Conservation (phyloP, 176 grass and related monocot genomes). For the Dendrocalamus sinicus region DNA sequence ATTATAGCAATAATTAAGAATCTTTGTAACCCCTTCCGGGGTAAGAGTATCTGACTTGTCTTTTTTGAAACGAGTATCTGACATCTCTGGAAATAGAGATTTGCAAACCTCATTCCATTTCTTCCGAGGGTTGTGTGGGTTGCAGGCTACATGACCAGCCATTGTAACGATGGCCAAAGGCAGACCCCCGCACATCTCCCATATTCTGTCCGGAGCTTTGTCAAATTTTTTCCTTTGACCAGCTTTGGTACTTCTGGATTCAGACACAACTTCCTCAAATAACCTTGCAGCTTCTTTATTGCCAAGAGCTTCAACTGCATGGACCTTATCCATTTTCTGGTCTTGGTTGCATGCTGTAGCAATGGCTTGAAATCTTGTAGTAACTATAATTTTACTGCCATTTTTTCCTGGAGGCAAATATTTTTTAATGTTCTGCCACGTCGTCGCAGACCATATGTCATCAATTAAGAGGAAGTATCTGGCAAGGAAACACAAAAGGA, state of each 20-base stretch:
- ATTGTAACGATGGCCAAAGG: slow-evolving; percentile 11
- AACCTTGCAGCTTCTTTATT: too few relatives aligned
- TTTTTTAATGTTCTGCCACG: background rate
- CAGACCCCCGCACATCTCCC: background rate
- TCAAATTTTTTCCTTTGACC: too few relatives aligned
- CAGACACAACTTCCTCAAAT: background rate
- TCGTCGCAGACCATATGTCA: slow-evolving; percentile 24
- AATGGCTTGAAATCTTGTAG: background rate
- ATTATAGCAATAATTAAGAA: slow-evolving; percentile 1
- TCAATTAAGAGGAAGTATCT: slow-evolving; percentile 37
- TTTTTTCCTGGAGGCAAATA: background rate
- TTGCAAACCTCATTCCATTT: background rate
- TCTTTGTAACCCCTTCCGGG: background rate
- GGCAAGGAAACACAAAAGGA: background rate
- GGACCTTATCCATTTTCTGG: background rate
- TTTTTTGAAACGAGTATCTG: too few relatives aligned
- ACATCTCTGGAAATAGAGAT: background rate
- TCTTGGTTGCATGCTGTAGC: background rate
- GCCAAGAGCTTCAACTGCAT: background rate
- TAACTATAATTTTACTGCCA: background rate
- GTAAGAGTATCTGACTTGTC: too few relatives aligned
- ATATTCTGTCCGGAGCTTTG: background rate
- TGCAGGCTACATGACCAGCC: slow-evolving; percentile 5
- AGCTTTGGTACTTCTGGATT: too few relatives aligned
- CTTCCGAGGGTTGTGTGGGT: background rate